Conservation (phyloP, 352 stramenopile species). For the Phytophthora pluvialis region DNA sequence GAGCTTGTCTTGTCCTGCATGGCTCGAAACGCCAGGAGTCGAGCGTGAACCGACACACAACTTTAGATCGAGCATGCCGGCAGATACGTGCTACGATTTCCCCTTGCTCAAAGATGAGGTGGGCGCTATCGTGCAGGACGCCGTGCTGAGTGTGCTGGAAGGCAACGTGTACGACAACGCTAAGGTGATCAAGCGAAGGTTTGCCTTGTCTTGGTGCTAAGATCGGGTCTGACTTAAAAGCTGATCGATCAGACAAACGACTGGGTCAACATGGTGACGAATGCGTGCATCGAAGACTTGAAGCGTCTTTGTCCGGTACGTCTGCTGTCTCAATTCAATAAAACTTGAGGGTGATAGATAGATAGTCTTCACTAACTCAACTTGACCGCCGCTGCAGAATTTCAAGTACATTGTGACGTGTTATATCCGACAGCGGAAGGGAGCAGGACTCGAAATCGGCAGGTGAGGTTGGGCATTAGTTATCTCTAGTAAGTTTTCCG, state of each 20-base stretch:
- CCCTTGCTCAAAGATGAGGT: constrained; percentile 77
- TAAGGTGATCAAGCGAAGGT: constrained; percentile 46
- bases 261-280: constrained; percentile 76
- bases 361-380: background rate
- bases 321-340: too few relatives aligned
- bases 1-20: constrained; percentile 4
- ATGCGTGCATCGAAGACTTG: constrained; percentile 71
- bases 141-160: constrained; percentile 72
- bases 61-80: constrained; percentile 33
- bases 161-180: constrained; percentile 81
- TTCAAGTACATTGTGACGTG: constrained; percentile 89
- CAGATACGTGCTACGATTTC: constrained; percentile 70
- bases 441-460: constrained; percentile 62
- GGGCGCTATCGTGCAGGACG: constrained; percentile 75
- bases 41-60: constrained; percentile 24
- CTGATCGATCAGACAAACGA: constrained; percentile 46
- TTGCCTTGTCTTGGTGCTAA: background rate
- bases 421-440: constrained; percentile 70
- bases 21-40: constrained; percentile 14
- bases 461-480: constrained; percentile 29
- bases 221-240: background rate
- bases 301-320: constrained; percentile 64
- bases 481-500: background rate
- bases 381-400: constrained; percentile 46
- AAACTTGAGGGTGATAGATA: too few relatives aligned